phyloP scores from a whole-genome alignment of 805 yeast genomes.

The Kazachstania bromeliacearum region DNA sequence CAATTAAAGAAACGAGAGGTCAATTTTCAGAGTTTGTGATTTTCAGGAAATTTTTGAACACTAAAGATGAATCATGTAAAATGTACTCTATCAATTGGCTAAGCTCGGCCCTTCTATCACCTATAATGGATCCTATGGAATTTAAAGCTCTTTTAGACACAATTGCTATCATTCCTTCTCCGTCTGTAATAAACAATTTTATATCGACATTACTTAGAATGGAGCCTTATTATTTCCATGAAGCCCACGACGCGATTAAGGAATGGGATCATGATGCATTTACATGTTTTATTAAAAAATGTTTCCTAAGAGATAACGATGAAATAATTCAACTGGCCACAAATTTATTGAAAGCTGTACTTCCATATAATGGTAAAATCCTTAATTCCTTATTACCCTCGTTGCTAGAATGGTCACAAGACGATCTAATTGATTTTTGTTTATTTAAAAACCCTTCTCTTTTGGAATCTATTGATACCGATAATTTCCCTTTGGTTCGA shows the following conservation, averaged over 20 bases:
- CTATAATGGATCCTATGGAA: conserved; percentile 10
- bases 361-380: neutral
- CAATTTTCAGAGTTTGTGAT: conserved; percentile 8
- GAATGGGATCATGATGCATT: neutral
- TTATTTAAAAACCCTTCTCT: neutral
- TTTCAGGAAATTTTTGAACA: neutral
- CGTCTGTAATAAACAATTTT: conserved; percentile 13
- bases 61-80: conserved; percentile 5
- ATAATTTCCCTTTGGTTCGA: neutral
- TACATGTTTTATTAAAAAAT: neutral
- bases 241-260: neutral
- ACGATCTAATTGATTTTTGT: neutral
- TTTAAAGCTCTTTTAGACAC: conserved; percentile 11
- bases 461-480: neutral
- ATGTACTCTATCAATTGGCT: conserved; percentile 18
- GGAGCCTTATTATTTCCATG: neutral
- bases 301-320: neutral
- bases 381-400: neutral
- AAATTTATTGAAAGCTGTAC: neutral
- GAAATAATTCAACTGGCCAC: neutral
- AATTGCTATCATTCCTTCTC: conserved; percentile 10
- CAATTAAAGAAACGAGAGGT: conserved; percentile 6
- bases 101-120: conserved; percentile 18
- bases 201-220: conserved; percentile 4
- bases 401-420: neutral